Conservation (phyloP, 371 early-diverging fungal genomes). For the Mucor piriformis region DNA sequence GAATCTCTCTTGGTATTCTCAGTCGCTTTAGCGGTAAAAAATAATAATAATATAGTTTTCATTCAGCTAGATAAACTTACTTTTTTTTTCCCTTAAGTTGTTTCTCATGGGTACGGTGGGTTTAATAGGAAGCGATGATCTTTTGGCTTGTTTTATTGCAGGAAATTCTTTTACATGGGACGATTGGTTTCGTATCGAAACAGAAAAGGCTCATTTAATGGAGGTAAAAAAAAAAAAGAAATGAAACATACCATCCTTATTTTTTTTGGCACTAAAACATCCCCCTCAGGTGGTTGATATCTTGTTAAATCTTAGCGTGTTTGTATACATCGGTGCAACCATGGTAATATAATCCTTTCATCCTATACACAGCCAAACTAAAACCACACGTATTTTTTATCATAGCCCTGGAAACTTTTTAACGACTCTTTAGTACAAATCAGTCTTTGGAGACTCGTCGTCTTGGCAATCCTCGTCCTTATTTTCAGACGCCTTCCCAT, state of each 20-base stretch:
- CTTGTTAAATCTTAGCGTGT: slow-evolving; percentile 85
- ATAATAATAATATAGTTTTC: neutral
- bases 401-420: slow-evolving; percentile 70
- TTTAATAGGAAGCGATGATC: slow-evolving; percentile 81
- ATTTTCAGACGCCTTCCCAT: slow-evolving; percentile 84
- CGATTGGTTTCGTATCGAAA: slow-evolving; percentile 85
- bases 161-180: slow-evolving; percentile 91
- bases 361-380: neutral
- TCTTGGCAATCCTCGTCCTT: slow-evolving; percentile 71
- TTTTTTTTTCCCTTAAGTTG: slow-evolving; percentile 36
- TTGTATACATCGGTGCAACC: slow-evolving; percentile 88
- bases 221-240: slow-evolving; percentile 47
- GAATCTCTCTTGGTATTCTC: slow-evolving; percentile 89
- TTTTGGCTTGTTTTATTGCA: slow-evolving; percentile 91
- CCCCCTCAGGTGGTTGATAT: slow-evolving; percentile 67
- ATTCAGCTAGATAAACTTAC: neutral
- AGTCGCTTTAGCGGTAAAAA: slow-evolving; percentile 77
- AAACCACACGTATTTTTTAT: neutral
- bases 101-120: slow-evolving; percentile 79
- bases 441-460: slow-evolving; percentile 66
- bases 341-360: slow-evolving; percentile 46
- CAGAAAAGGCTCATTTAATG: slow-evolving; percentile 78
- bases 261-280: no score
- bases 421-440: slow-evolving; percentile 40
- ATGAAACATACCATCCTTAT: neutral